phyloP scores from a whole-genome alignment of 2,329 filamentous ascomycete genomes.

The Colletotrichum lini region DNA sequence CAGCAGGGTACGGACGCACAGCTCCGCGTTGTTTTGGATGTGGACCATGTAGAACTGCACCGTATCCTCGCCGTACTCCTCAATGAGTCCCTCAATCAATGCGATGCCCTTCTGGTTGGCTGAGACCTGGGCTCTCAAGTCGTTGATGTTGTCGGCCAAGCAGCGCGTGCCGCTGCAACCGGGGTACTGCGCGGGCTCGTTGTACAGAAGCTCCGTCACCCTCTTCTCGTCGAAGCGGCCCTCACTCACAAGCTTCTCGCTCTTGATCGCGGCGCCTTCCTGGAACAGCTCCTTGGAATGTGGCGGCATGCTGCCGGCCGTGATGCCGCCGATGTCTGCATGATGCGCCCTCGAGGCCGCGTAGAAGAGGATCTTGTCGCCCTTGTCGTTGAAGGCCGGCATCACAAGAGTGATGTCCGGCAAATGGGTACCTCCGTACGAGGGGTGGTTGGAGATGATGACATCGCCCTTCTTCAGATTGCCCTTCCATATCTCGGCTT shows the following conservation, averaged over 20 bases:
- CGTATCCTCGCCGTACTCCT: conserved; percentile 82
- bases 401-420: conserved; percentile 87
- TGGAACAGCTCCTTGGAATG: conserved; percentile 76
- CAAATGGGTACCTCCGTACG: conserved; percentile 86
- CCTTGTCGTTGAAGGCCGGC: conserved; percentile 77
- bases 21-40: conserved; percentile 85
- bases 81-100: conserved; percentile 81
- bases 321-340: conserved; percentile 87
- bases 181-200: conserved; percentile 80
- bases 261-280: conserved; percentile 75
- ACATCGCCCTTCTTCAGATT: conserved; percentile 85
- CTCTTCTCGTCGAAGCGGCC: conserved; percentile 84
- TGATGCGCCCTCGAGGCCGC: conserved; percentile 86
- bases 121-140: conserved; percentile 86
- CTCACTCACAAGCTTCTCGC: conserved; percentile 80
- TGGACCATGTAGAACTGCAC: conserved; percentile 89
- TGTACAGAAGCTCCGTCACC: conserved; percentile 79
- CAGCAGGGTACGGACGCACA: conserved; percentile 79
- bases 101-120: conserved; percentile 89
- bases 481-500: conserved; percentile 84
- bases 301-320: conserved; percentile 86
- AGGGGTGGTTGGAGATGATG: conserved; percentile 86
- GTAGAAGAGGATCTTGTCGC: conserved; percentile 84
- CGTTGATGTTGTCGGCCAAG: conserved; percentile 85
- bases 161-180: conserved; percentile 85